Evolutionary conservation across 441 rosid genomes (phyloP), one percentile per base, ranked within the genome.

Genomic region (Erysimum cheiri): DNA sequence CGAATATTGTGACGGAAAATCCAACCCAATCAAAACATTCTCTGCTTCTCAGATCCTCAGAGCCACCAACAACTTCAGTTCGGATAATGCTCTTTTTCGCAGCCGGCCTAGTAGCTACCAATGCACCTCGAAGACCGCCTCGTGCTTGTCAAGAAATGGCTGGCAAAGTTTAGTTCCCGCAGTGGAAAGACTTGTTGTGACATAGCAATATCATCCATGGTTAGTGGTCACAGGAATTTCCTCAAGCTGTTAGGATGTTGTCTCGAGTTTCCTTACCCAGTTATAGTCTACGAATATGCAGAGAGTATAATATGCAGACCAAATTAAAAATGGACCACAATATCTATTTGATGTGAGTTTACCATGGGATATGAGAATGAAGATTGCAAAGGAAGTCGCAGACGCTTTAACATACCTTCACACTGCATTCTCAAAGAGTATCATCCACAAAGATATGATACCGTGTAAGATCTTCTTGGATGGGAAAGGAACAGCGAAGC

Each of bases 221-320:
- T 71, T 79, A 75, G 73, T 14, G 55, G 47, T 3, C 82, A 82
- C 5, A 80, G 31, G 32, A 62, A 66, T 50, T 61, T 77, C 1
- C 14, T 82, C 28, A 80, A 73, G 66, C 57, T 85, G 11, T 4
- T 76, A 2, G 83, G 84, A 10, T 83, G 80, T 6, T 81, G 77
- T 63, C 56, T 78, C 1, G 83, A 79, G n/a, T 50, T 76, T 15
- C 19, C 35, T 8, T 29, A 19, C 53, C 85, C 79, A 0, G 55
- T 70, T 31, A 64, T 80, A 6, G 75, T 81, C 33, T 75, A 50
- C 13, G 84, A 83, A 60, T 59, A 8, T 48, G 79, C 66, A 0
- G 69, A 55, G 6, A 19, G 36, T 28, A 33, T 55, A 31, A 6
- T 33, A 15, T n/a, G 60, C 26, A 32, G 60, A 55, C 41, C 60